These are phyloP conservation scores for Trichoderma orchidacearum DNA, from an alignment of 495 filamentous ascomycete species.

Conservation along the genomic window DNA sequence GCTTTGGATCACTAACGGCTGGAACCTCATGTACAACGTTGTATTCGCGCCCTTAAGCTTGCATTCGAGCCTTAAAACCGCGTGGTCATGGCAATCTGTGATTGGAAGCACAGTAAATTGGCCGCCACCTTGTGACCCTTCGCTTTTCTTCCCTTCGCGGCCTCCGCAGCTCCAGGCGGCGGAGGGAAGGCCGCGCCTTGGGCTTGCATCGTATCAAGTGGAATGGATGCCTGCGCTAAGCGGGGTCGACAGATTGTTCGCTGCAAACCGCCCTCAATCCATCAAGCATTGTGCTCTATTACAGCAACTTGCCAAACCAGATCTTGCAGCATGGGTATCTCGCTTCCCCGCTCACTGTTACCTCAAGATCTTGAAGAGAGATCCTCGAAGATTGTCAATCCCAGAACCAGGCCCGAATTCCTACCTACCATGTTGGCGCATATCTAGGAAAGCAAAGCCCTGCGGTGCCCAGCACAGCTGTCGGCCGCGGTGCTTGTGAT, in stretches of 20 bases:
- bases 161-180: background rate
- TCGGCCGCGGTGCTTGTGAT: background rate
- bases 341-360: background rate
- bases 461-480: background rate
- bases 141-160: background rate
- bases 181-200: background rate
- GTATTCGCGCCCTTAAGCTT: conserved; percentile 1
- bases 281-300: too few species aligned
- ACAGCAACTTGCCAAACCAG: background rate
- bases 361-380: background rate
- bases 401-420: background rate
- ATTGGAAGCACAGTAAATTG: background rate
- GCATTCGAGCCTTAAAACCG: background rate
- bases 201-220: background rate
- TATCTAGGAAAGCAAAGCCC: too few species aligned
- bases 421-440: too few species aligned
- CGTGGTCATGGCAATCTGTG: background rate
- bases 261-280: background rate
- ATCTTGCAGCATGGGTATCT: background rate
- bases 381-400: background rate
- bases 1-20: too few species aligned
- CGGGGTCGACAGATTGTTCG: background rate
- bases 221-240: background rate
- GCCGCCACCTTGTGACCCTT: background rate
- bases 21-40: background rate